Evolutionary conservation across 1,284 basidiomycete species (phyloP).

Genomic region (Pterula multifida): DNA sequence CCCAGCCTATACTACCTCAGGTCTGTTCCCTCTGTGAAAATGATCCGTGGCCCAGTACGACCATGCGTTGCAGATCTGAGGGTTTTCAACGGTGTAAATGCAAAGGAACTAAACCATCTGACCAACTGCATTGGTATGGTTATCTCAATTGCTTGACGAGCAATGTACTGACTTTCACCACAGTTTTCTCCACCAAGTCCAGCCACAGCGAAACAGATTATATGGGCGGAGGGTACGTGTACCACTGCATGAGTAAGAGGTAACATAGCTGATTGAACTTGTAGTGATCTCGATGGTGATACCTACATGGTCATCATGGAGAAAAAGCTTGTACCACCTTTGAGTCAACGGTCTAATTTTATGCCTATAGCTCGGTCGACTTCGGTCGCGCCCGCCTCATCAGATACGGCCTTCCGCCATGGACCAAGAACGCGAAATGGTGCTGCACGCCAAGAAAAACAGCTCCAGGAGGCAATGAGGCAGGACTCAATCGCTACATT

Average conservation of each 20-base stretch:
- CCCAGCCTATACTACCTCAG: slow-evolving; percentile 13
- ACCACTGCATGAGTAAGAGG: not conserved
- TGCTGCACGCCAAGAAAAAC: not conserved
- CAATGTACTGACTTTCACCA: not conserved
- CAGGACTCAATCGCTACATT: slow-evolving; percentile 10
- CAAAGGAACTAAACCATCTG: slow-evolving; percentile 10
- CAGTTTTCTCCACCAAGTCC: slow-evolving; percentile 15
- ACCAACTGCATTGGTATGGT: slow-evolving; percentile 15
- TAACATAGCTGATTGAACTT: too few species aligned
- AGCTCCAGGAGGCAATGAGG: slow-evolving; percentile 4
- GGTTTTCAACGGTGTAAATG: slow-evolving; percentile 14
- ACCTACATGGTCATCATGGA: slow-evolving; percentile 14
- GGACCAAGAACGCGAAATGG: not conserved
- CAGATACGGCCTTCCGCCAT: not conserved
- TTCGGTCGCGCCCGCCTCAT: not conserved
- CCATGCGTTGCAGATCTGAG: slow-evolving; percentile 12
- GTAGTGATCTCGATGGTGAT: slow-evolving; percentile 18
- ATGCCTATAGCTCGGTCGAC: not conserved
- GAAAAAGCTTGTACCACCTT: slow-evolving; percentile 2
- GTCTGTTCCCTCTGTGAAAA: slow-evolving; percentile 4
- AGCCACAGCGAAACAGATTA: slow-evolving; percentile 13
- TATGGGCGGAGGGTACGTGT: slow-evolving; percentile 15
- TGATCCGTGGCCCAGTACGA: not conserved
- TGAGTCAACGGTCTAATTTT: not conserved
- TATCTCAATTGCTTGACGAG: not conserved